Conservation (phyloP, 306 rosid genomes). For the Fragaria ananassa region DNA sequence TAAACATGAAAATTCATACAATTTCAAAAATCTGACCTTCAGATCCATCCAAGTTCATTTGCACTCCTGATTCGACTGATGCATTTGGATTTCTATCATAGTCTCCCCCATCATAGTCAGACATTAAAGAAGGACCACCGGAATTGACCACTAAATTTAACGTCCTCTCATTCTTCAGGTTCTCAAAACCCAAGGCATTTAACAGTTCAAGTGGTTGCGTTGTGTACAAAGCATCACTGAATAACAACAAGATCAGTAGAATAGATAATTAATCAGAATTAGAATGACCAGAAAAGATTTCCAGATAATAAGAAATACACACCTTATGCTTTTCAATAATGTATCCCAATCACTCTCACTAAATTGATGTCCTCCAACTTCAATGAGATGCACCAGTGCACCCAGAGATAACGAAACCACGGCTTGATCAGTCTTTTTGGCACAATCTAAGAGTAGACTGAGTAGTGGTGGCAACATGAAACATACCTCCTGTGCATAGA, state of each 20-base stretch:
- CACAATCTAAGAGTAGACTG: constrained; percentile 92
- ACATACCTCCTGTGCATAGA: constrained; percentile 85
- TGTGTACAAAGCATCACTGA: constrained; percentile 91
- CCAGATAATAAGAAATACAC: constrained; percentile 21
- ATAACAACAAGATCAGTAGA: constrained; percentile 23
- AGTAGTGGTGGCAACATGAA: constrained; percentile 94
- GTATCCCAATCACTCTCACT: constrained; percentile 93
- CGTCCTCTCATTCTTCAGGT: constrained; percentile 45
- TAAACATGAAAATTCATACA: constrained; percentile 12
- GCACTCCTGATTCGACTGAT: constrained; percentile 36
- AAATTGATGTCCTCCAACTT: constrained; percentile 99
- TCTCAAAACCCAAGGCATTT: constrained; percentile 72
- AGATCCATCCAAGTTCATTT: constrained; percentile 49
- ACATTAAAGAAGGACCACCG: constrained; percentile 38
- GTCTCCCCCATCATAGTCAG: constrained; percentile 30
- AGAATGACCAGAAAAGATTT: constrained; percentile 20
- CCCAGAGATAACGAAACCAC: constrained; percentile 98
- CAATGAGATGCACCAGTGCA: constrained; percentile 93
- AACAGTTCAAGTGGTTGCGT: constrained; percentile 96
- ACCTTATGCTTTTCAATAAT: constrained; percentile 91
- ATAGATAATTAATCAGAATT: background rate
- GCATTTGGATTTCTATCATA: constrained; percentile 36
- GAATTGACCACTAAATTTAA: constrained; percentile 38
- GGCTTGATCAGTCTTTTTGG: constrained; percentile 92
- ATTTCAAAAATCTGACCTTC: constrained; percentile 60